Evolutionary conservation across 2,329 filamentous ascomycete genomes (phyloP), one percentile per base, ranked within the genome.

Genomic region (Zarea fungicola): DNA sequence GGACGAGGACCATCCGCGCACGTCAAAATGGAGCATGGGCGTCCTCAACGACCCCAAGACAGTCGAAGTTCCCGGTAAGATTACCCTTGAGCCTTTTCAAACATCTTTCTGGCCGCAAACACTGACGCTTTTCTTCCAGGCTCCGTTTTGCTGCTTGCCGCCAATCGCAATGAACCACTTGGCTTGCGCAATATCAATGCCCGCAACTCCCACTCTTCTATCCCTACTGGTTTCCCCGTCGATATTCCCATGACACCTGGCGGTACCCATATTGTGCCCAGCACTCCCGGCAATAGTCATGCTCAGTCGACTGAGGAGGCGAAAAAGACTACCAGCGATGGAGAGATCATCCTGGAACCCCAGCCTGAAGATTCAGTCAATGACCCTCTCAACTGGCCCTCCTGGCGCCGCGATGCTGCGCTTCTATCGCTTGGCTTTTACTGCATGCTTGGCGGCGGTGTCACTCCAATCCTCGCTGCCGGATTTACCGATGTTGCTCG

Each of bases 331-430:
- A 96, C 90, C 2, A 69, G 77, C 29, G 86, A 96, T 63, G 90
- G 90, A 14, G 78, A 81, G 53, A 89, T 96, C 58, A 89, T 97
- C 48, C 72, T 97, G 13, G 86, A 95, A 0, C 92, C 92, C 0
- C 92, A 97, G 63, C 92, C 92, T 0, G 90, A 96, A 52, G 90
- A 96, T 44, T 90, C 88, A 0, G 73, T 77, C 44, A 96, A 97
- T 56, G 92, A 97, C 59, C 92, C 92, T 1, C 71, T 97, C 49
- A 97, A 97, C 64, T 97, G 92, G 92, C 83, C 87, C 0, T 71
- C 77, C 6, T 89, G 88, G 83, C 80, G 89, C 34, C 77, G 92
- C 65, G 89, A 97, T 65, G 66, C 76, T 21, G 89, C 92, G 0
- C 69, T 97, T 53, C 59, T 95, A 0, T 92, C 86, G 0, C 73